Evolutionary conservation across 805 yeast species (phyloP), one percentile per base, ranked within the genome.

Genomic region (Starmerella bacillaris): DNA sequence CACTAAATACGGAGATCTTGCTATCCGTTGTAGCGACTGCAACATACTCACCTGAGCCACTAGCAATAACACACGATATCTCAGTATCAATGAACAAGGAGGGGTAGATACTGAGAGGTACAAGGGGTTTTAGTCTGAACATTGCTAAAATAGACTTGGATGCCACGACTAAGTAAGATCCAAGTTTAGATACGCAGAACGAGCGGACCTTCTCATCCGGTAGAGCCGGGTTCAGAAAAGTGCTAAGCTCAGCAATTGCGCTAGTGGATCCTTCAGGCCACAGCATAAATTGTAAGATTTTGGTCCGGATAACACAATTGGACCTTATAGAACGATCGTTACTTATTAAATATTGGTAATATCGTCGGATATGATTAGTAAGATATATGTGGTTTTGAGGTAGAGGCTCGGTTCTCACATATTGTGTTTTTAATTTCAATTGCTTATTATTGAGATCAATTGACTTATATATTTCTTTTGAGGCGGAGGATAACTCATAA

Each of bases 181-280:
- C 42, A n/a, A 39, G 40, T 21, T 40, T 37, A 15, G 51, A 47
- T n/a, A 48, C 39, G 11, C 33, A 21, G 26, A 47, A 38, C 15
- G 43, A 18, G 9, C 32, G 35, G 5, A 46, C 31, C 5, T 9
- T 15, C 28, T 43, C 46, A 27, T 42, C 42, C 1, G 24, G 35
- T 1, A 34, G 29, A 24, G 24, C 40, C 6, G 47, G 41, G 17
- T 39, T 41, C 5, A 36, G 30, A 24, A 40, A 44, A 17, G 31
- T 31, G 20, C 47, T 45, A 15, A 45, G 31, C 14, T 33, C 37
- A 3, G 45, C 44, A 2, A 44, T 33, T 9, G 35, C 34, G 18
- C 41, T 43, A 20, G 37, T 33, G 5, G 49, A 39, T 14, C 52
- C 52, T 21, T 45, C 50, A 8, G 52, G 52, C 52, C 52, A 48